phyloP scores from a whole-genome alignment of 1,284 basidiomycete species.

The Fomitopsis palustris region DNA sequence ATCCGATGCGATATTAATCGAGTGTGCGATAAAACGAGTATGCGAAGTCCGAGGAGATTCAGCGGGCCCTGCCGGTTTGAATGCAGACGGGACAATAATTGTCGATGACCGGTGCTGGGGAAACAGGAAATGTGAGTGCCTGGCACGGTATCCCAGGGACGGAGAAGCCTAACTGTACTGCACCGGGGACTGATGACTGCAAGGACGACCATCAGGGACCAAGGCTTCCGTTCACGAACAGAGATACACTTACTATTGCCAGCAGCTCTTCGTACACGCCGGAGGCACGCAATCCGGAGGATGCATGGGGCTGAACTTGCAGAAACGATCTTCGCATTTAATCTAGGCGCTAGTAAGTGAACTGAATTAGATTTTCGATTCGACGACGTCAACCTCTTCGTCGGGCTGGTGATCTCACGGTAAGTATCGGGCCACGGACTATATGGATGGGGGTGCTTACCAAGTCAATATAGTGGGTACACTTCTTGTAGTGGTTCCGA shows the following conservation, averaged over 20 bases:
- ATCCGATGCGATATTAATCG: not conserved
- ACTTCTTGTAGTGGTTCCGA: conserved; percentile 51
- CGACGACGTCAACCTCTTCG: conserved; percentile 41
- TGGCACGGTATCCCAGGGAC: conserved; percentile 1
- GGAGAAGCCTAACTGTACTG: conserved; percentile 44
- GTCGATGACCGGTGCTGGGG: conserved; percentile 42
- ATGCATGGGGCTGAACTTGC: conserved; percentile 69
- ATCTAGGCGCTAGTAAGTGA: conserved; percentile 35
- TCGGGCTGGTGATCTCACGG: conserved; percentile 42
- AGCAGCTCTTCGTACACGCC: conserved; percentile 60
- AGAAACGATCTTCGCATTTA: conserved; percentile 56
- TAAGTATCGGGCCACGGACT: conserved; percentile 8
- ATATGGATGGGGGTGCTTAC: conserved; percentile 34
- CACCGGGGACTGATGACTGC: conserved; percentile 68
- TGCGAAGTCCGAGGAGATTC: not conserved
- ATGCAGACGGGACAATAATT: conserved; percentile 39
- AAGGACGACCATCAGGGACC: conserved; percentile 12
- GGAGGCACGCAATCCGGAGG: conserved; percentile 54
- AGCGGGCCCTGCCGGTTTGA: conserved; percentile 11
- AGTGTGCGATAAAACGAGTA: not conserved
- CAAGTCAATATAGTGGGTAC: conserved; percentile 52
- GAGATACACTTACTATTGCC: conserved; percentile 62
- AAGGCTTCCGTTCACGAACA: conserved; percentile 1
- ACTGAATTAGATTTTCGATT: conserved; percentile 17
- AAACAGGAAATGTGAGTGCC: conserved; percentile 8